Evolutionary conservation across 1,284 basidiomycete genomes (phyloP), one percentile per base, ranked within the genome.

Genomic region (Rhodotorula sp.): DNA sequence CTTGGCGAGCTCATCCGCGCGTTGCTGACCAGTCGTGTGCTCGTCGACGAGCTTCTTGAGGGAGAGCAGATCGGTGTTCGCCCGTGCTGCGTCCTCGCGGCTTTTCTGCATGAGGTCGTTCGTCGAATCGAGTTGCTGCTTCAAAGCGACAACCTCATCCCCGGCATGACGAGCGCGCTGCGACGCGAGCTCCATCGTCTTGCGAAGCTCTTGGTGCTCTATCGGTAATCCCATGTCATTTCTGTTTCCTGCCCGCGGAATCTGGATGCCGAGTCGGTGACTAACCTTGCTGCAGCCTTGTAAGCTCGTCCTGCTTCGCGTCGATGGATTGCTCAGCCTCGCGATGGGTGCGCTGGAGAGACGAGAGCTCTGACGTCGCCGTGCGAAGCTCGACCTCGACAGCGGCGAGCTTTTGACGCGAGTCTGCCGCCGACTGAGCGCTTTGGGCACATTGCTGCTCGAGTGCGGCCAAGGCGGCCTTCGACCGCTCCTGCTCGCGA

Each of bases 361-460:
- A 62, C 7, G 81, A 70, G 62, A 90, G 83, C 68, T 89, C 87
- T 49, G 85, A 84, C 67, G 89, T 87, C n/a, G 88, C 85, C 60
- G 83, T 82, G 55, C 84, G 82, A 15, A 89, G 79, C 61, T 87
- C 84, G 47, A 85, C 85, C 18, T 81, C 79, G 14, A 90, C 83
- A 66, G 88, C 87, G 0, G 79, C 80, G 78, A 93, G 90, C 66
- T 86, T 84, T 43, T 80, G 79, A 43, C 81, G 82, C 88, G 89
- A 91, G 19, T 87, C 86, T 68, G 87, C 86, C 77, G 91, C 87
- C 76, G 93, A 89, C 68, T 83, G 83, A 82, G 95, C 92, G 58
- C 95, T 82, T 2, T 88, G 85, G 7, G 90, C 87, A 23, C 95
- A 86, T 78, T 93, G 90, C 71, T 91, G 89, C 0, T 91, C 89